Evolutionary conservation across 805 yeast genomes (phyloP).

Genomic region (Myxozyma lipomycoides): DNA sequence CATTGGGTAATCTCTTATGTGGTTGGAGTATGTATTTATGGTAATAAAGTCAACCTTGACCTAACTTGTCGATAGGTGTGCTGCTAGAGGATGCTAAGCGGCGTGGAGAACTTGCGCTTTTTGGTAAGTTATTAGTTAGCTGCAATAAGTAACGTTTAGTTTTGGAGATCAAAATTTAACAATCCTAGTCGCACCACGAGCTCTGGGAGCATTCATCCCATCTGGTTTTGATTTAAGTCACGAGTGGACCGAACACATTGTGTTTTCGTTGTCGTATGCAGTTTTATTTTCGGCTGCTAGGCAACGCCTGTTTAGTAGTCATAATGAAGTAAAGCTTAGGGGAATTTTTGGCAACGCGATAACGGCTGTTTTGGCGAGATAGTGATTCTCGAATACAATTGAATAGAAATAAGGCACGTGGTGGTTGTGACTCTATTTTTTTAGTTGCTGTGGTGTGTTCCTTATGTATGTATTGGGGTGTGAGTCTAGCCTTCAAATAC

Average conservation of each 20-base stretch:
- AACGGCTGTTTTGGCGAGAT: slow-evolving; percentile 2
- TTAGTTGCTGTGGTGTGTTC: no score
- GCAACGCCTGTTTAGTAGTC: not conserved
- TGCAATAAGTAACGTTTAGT: not conserved
- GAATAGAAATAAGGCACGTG: no score
- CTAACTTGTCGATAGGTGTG: slow-evolving; percentile 9
- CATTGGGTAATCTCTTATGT: slow-evolving; percentile 42
- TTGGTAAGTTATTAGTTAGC: slow-evolving; percentile 30
- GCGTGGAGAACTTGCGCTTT: slow-evolving; percentile 47
- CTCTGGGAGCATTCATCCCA: slow-evolving; percentile 19
- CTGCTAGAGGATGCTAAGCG: slow-evolving; percentile 40
- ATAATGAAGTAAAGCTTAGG: slow-evolving; percentile 1
- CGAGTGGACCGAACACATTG: slow-evolving; percentile 10
- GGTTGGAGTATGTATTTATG: slow-evolving; percentile 41
- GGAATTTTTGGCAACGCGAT: slow-evolving; percentile 19
- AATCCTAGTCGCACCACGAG: slow-evolving; percentile 12
- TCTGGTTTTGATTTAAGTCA: slow-evolving; percentile 1
- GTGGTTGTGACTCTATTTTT: no score
- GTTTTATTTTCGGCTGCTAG: slow-evolving; percentile 10
- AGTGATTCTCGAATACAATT: not conserved
- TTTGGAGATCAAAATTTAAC: slow-evolving; percentile 35
- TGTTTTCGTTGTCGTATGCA: slow-evolving; percentile 13
- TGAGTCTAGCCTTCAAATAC: no score
- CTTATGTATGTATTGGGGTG: no score
- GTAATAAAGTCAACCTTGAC: not conserved